These are phyloP conservation scores for Suillus lakei DNA, from an alignment of 768 basidiomycete species.

Conservation along the genomic window DNA sequence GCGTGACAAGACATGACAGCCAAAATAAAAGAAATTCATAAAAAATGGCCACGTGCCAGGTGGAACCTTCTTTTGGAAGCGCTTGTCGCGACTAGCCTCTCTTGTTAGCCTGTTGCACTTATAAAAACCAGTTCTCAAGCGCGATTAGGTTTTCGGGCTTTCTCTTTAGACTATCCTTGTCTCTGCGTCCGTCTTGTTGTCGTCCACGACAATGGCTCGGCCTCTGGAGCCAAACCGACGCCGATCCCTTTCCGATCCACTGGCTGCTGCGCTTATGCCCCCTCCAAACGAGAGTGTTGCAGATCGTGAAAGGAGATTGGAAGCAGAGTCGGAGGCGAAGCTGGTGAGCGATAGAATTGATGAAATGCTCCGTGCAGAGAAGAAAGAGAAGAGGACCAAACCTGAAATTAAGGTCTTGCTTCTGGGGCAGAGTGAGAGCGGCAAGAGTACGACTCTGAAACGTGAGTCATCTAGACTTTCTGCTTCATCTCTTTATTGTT, in stretches of 20 bases:
- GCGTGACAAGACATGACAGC: neutral
- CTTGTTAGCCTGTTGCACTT: constrained; percentile 14
- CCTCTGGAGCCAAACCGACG: constrained; percentile 43
- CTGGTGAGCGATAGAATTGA: constrained; percentile 79
- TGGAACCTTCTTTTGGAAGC: constrained; percentile 29
- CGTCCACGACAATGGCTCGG: constrained; percentile 23
- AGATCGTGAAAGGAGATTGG: constrained; percentile 67
- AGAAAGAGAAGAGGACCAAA: constrained; percentile 61
- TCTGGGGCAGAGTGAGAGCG: constrained; percentile 88
- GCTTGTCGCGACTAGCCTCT: constrained; percentile 27
- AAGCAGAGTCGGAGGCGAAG: constrained; percentile 72
- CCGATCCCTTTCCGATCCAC: constrained; percentile 67
- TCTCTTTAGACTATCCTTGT: constrained; percentile 7
- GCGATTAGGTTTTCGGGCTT: constrained; percentile 21
- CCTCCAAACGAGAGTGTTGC: constrained; percentile 73
- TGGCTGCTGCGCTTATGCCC: constrained; percentile 67
- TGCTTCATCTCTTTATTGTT: neutral
- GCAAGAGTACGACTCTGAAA: constrained; percentile 87
- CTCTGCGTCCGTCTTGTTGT: neutral
- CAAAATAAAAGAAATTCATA: neutral
- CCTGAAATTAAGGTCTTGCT: constrained; percentile 77
- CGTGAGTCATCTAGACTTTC: constrained; percentile 58
- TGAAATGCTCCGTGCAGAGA: constrained; percentile 72
- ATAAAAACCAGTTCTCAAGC: constrained; percentile 21
- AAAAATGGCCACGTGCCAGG: neutral